These are phyloP conservation scores for Lentinula sp. DNA, from an alignment of 768 basidiomycete genomes.

Conservation along the genomic window DNA sequence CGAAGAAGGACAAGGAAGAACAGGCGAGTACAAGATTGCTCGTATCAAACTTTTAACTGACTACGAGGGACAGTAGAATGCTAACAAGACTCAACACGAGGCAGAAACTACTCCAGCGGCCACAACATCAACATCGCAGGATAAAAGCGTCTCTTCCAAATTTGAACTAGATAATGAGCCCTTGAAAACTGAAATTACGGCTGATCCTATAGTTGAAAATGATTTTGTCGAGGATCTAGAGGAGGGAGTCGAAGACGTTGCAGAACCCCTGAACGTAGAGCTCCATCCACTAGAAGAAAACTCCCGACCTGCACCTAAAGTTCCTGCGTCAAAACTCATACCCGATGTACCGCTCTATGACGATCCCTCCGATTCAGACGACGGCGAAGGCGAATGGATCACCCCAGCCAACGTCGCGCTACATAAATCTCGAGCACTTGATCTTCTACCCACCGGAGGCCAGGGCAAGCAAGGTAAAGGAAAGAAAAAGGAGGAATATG, in stretches of 20 bases:
- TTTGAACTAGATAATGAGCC: neutral
- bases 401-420: conserved; percentile 80
- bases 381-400: conserved; percentile 95
- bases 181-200: conserved; percentile 2
- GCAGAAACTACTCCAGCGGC: neutral
- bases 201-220: conserved; percentile 9
- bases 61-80: conserved; percentile 26
- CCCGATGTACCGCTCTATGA: conserved; percentile 47
- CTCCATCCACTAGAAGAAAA: conserved; percentile 26
- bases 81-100: neutral
- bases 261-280: conserved; percentile 37
- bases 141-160: neutral
- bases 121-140: neutral
- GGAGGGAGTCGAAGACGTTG: conserved; percentile 5
- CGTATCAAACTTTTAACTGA: neutral
- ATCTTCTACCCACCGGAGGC: conserved; percentile 63
- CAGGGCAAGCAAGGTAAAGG: conserved; percentile 27
- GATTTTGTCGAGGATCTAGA: conserved; percentile 15
- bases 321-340: conserved; percentile 16
- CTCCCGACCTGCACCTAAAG: conserved; percentile 8
- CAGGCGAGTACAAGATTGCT: conserved; percentile 16
- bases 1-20: conserved; percentile 27
- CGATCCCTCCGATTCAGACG: conserved; percentile 73
- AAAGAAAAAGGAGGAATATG: conserved; percentile 25
- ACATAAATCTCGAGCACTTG: conserved; percentile 84